Percentiles rank a stretch among this genome's conserved stretches.
Evolutionary conservation across 805 yeast genomes (phyloP).

Genomic region (Wickerhamiella kazuoi): DNA sequence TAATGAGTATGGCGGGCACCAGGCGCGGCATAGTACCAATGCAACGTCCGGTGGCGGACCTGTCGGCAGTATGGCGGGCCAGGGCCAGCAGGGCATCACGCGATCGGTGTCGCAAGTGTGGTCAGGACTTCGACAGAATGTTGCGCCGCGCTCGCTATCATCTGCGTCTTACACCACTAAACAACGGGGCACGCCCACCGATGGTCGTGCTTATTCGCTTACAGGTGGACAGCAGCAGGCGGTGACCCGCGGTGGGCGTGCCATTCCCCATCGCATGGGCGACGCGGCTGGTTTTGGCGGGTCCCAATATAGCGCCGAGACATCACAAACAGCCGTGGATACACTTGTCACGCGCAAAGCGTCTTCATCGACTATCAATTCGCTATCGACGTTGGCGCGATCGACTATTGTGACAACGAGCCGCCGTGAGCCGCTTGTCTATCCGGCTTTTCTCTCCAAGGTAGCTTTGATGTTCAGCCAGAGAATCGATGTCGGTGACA

Average conservation of each 20-base stretch:
- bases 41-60: too few relatives aligned
- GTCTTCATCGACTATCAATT: conserved; percentile 12
- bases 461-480: conserved; percentile 70
- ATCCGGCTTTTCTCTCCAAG: conserved; percentile 75
- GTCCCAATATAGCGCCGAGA: not conserved
- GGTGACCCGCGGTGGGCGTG: conserved; percentile 15
- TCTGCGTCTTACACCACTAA: not conserved
- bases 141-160: conserved; percentile 1
- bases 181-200: not conserved
- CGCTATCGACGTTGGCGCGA: conserved; percentile 12
- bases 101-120: conserved; percentile 12
- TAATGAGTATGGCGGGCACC: too few relatives aligned
- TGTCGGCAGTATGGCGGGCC: too few relatives aligned
- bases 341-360: conserved; percentile 10
- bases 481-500: conserved; percentile 49
- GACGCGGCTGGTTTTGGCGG: not conserved
- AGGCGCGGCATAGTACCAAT: too few relatives aligned
- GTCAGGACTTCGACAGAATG: conserved; percentile 12
- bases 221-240: conserved; percentile 2
- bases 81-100: conserved; percentile 3
- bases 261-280: conserved; percentile 11
- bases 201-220: conserved; percentile 3
- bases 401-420: conserved; percentile 32
- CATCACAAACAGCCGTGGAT: not conserved
- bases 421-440: conserved; percentile 47